Evolutionary conservation across 73 alveolate species (phyloP).

Genomic region (Tetrahymena malaccensis): DNA sequence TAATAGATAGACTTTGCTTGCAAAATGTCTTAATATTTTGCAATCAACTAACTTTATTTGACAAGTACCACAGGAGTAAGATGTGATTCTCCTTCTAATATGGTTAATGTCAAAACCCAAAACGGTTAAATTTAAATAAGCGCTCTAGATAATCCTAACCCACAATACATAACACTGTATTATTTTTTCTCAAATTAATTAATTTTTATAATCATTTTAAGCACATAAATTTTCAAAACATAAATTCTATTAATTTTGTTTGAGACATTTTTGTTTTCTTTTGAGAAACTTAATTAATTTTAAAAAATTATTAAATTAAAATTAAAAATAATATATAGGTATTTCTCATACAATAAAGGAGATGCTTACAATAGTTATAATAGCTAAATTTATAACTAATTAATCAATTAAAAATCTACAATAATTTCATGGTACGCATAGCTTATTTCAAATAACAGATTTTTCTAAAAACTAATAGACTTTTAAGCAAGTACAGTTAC

Average conservation of each 20-base stretch:
- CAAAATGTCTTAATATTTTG: not conserved
- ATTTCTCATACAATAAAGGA: not conserved
- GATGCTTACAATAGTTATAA: not conserved
- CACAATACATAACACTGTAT: not conserved
- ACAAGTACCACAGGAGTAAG: not conserved
- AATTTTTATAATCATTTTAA: too few relatives aligned
- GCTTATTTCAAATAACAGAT: not conserved
- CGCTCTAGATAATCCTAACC: not conserved
- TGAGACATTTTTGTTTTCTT: not conserved
- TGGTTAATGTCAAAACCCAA: not conserved
- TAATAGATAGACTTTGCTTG: not conserved
- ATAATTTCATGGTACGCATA: not conserved
- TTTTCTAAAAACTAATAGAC: not conserved
- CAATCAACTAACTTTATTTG: not conserved
- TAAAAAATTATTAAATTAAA: too few relatives aligned
- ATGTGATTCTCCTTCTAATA: not conserved
- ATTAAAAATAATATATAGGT: not conserved
- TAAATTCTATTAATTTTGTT: too few relatives aligned
- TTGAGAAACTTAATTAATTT: too few relatives aligned
- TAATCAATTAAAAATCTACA: not conserved
- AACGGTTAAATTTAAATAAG: not conserved
- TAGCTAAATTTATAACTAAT: not conserved
- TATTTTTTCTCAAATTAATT: not conserved
- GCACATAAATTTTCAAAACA: too few relatives aligned
- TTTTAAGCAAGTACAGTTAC: not conserved